phyloP scores from a whole-genome alignment of 495 filamentous ascomycete genomes.

The Peziza echinospora region DNA sequence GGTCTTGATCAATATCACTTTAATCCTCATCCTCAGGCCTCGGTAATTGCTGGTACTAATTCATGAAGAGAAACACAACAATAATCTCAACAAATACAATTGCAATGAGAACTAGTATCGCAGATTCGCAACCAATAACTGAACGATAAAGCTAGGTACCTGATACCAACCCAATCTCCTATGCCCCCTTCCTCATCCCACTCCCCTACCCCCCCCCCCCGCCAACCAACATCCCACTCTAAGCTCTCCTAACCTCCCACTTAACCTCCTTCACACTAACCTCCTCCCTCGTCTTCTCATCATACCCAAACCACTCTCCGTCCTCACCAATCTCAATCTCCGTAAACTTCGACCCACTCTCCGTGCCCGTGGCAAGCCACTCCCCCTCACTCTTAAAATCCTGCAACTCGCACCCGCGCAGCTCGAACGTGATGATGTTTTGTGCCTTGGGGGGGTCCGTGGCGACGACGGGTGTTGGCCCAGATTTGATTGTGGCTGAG shows the following conservation, averaged over 20 bases:
- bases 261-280: conserved; percentile 80
- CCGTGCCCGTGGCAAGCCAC: conserved; percentile 63
- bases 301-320: conserved; percentile 79
- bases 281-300: conserved; percentile 51
- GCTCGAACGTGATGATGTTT: conserved; percentile 76
- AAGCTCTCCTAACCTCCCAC: conserved; percentile 62
- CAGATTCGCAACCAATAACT: too few species aligned
- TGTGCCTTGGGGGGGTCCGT: conserved; percentile 45
- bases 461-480: conserved; percentile 47
- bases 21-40: too few species aligned
- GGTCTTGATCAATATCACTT: too few species aligned
- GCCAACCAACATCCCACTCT: conserved; percentile 4
- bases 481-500: conserved; percentile 42
- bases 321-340: conserved; percentile 64
- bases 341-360: conserved; percentile 56
- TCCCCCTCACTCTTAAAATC: conserved; percentile 85
- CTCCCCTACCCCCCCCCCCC: not conserved
- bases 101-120: too few species aligned
- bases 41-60: too few species aligned
- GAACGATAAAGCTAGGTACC: too few species aligned
- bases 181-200: too few species aligned
- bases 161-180: too few species aligned
- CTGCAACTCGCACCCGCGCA: conserved; percentile 76
- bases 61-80: too few species aligned
- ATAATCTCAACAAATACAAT: too few species aligned